Percentiles rank a stretch among this genome's conserved stretches.
phyloP scores from a whole-genome alignment of 2,329 filamentous ascomycete species.

The Fusarium cicatricum region DNA sequence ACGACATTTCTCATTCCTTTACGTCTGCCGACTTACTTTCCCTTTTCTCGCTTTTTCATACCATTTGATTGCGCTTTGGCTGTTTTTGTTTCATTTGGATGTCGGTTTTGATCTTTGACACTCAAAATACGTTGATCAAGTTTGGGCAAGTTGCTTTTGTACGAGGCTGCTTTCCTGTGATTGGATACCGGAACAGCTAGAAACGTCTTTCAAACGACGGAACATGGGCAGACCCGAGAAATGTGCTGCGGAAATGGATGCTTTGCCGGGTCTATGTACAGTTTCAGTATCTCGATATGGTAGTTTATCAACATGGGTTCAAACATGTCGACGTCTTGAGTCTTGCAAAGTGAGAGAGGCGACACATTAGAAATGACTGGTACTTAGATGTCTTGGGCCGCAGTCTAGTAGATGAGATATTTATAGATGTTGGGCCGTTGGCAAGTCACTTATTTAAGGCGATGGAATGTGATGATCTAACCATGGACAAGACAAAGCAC shows the following conservation, averaged over 20 bases:
- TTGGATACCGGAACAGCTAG: slow-evolving; percentile 1
- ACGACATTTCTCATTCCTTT: slow-evolving; percentile 18
- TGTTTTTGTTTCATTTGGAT: neutral
- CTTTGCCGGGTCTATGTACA: neutral
- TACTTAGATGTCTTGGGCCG: no score
- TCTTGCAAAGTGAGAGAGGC: neutral
- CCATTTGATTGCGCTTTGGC: slow-evolving; percentile 2
- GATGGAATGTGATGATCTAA: no score
- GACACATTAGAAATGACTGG: neutral
- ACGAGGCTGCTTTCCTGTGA: neutral
- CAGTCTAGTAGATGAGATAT: no score
- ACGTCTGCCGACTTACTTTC: slow-evolving; percentile 13
- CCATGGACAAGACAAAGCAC: no score
- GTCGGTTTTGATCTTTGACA: neutral
- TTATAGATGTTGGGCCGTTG: no score
- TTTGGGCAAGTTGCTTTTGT: neutral
- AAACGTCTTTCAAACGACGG: neutral
- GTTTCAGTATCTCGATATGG: neutral
- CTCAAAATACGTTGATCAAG: slow-evolving; percentile 1
- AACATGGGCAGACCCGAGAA: neutral
- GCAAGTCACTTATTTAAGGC: no score
- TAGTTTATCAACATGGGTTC: slow-evolving; percentile 8
- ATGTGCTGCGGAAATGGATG: neutral
- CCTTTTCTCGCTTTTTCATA: neutral
- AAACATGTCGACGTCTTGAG: neutral